Evolutionary conservation across 371 early-diverging fungal species (phyloP).

Genomic region (Rhizopus arrhizus): DNA sequence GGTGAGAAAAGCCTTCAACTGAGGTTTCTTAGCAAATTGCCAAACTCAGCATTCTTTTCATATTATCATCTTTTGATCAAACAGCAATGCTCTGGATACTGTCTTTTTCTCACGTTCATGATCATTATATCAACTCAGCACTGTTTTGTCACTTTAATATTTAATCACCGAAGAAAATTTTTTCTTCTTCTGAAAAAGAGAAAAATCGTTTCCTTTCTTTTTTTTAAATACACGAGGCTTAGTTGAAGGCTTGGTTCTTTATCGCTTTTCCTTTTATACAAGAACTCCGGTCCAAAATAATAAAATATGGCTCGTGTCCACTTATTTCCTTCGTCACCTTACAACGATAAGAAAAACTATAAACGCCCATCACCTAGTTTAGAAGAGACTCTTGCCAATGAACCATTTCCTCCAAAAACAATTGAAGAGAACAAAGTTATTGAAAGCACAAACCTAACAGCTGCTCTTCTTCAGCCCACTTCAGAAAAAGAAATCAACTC

Average conservation of each 20-base stretch:
- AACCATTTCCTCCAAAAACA: constrained; percentile 17
- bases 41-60: no score
- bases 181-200: not conserved
- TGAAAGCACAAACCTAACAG: not conserved
- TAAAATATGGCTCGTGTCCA: constrained; percentile 45
- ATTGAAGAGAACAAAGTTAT: not conserved
- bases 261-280: constrained; percentile 35
- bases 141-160: no score
- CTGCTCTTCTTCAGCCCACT: not conserved
- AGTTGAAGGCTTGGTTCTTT: constrained; percentile 40
- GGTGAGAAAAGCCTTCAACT: no score
- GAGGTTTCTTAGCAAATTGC: no score
- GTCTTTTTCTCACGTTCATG: no score
- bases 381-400: constrained; percentile 14
- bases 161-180: not conserved
- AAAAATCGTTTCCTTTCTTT: not conserved
- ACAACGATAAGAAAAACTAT: constrained; percentile 11
- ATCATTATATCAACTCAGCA: no score
- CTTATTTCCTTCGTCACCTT: constrained; percentile 34
- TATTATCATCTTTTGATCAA: no score
- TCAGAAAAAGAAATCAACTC: constrained; percentile 1
- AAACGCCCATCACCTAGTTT: constrained; percentile 7
- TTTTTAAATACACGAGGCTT: constrained; percentile 27
- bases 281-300: constrained; percentile 35
- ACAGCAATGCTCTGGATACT: no score